Conservation (phyloP, 2,329 filamentous ascomycete species). For the Amauroascus niger region DNA sequence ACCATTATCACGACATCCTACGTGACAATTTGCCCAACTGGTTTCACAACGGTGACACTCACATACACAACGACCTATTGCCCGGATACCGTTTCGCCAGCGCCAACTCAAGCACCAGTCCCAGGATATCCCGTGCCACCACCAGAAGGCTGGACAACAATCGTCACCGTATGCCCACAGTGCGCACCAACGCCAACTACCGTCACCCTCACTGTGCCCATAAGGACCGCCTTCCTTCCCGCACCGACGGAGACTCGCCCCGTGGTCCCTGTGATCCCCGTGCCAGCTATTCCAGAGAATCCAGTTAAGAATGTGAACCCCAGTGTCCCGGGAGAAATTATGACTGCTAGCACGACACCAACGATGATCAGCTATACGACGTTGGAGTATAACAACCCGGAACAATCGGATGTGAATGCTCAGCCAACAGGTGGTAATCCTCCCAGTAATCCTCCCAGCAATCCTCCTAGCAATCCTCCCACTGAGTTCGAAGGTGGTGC, state of each 20-base stretch:
- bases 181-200: conserved; percentile 33
- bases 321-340: not conserved
- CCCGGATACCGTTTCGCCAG: conserved; percentile 25
- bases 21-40: conserved; percentile 35
- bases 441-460: not conserved
- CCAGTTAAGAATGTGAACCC: not conserved
- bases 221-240: not conserved
- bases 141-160: conserved; percentile 35
- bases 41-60: conserved; percentile 35
- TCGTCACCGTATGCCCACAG: conserved; percentile 32
- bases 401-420: not conserved
- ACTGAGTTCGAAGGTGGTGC: conserved; percentile 4
- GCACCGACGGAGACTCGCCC: conserved; percentile 2
- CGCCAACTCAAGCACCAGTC: conserved; percentile 22
- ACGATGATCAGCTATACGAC: not conserved
- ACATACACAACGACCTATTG: conserved; percentile 33
- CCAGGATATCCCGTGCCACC: conserved; percentile 21
- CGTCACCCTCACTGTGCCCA: conserved; percentile 29
- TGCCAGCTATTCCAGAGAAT: not conserved
- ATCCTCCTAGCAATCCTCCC: not conserved
- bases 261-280: not conserved
- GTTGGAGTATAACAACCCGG: not conserved
- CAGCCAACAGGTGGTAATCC: not conserved
- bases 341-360: not conserved
- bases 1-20: conserved; percentile 35